Evolutionary conservation across 306 rosid species (phyloP).

Genomic region (Prosopis cineraria): DNA sequence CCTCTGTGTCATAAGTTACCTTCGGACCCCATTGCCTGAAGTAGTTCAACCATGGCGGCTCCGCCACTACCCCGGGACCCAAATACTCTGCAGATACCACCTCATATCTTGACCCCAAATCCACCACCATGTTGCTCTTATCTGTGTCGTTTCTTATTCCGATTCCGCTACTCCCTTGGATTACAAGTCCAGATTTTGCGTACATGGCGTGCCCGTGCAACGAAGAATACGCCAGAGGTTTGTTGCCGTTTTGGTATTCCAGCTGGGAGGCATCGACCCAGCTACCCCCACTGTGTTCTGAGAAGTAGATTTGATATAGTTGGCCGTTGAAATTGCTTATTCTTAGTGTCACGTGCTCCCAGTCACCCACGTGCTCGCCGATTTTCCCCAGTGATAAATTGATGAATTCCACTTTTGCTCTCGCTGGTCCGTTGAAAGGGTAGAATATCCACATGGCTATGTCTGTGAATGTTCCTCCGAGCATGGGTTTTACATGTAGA

Average conservation of each 20-base stretch:
- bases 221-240: constrained; percentile 59
- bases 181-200: constrained; percentile 53
- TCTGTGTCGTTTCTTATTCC: constrained; percentile 69
- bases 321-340: constrained; percentile 79
- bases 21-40: constrained; percentile 64
- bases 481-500: constrained; percentile 70
- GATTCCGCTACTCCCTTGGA: constrained; percentile 40
- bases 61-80: neutral
- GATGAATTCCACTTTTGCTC: constrained; percentile 54
- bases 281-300: constrained; percentile 63
- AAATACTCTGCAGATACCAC: constrained; percentile 56
- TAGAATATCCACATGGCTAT: constrained; percentile 72
- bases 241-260: constrained; percentile 48
- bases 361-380: constrained; percentile 83
- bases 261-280: constrained; percentile 72
- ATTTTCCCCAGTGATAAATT: constrained; percentile 56
- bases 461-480: constrained; percentile 77
- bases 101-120: constrained; percentile 39
- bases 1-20: constrained; percentile 37
- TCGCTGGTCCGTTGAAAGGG: constrained; percentile 79
- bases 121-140: constrained; percentile 40
- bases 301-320: constrained; percentile 52
- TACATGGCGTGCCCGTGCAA: constrained; percentile 73
- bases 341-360: constrained; percentile 85
- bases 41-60: constrained; percentile 41